Evolutionary conservation across 2,329 filamentous ascomycete genomes (phyloP).

Genomic region (Hymenoscyphus occultus): DNA sequence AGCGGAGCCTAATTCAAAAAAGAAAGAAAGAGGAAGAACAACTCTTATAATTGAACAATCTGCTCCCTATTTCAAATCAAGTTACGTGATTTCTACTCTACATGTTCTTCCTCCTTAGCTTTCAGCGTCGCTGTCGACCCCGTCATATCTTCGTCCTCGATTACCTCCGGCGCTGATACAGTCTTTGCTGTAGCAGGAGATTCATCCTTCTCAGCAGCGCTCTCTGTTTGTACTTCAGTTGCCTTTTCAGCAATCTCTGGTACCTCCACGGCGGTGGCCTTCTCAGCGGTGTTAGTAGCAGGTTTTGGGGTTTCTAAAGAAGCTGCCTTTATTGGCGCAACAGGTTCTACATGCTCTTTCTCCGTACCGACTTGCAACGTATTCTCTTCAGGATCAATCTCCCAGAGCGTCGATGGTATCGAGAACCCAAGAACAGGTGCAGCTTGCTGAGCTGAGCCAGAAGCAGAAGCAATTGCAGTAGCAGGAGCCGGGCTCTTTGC

Average conservation of each 20-base stretch:
- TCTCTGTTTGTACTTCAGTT: background rate
- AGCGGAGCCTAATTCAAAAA: background rate
- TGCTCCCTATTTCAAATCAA: background rate
- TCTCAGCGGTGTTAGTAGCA: conserved; percentile 27
- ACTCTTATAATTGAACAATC: background rate
- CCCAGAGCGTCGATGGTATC: conserved; percentile 40
- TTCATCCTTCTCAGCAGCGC: conserved; percentile 21
- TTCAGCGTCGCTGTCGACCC: conserved; percentile 30
- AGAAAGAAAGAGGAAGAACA: background rate
- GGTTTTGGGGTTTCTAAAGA: conserved; percentile 26
- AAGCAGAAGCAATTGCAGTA: conserved; percentile 12
- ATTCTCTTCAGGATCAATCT: conserved; percentile 42
- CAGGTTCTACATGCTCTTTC: conserved; percentile 14
- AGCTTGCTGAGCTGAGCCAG: conserved; percentile 11
- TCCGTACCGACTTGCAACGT: conserved; percentile 35
- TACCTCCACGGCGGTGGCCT: conserved; percentile 26
- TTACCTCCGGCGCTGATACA: conserved; percentile 11
- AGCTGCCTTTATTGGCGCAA: conserved; percentile 17
- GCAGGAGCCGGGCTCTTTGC: conserved; percentile 41
- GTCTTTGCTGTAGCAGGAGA: conserved; percentile 17
- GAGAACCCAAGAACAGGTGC: conserved; percentile 30
- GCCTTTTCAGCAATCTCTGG: conserved; percentile 11
- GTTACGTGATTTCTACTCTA: conserved; percentile 24
- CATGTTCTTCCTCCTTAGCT: conserved; percentile 13
- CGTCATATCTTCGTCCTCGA: conserved; percentile 23